A percentile compares a stretch with the other conserved stretches of the same genome.
Evolutionary conservation across 306 rosid species (phyloP).

Genomic region (Alnus glutinosa): DNA sequence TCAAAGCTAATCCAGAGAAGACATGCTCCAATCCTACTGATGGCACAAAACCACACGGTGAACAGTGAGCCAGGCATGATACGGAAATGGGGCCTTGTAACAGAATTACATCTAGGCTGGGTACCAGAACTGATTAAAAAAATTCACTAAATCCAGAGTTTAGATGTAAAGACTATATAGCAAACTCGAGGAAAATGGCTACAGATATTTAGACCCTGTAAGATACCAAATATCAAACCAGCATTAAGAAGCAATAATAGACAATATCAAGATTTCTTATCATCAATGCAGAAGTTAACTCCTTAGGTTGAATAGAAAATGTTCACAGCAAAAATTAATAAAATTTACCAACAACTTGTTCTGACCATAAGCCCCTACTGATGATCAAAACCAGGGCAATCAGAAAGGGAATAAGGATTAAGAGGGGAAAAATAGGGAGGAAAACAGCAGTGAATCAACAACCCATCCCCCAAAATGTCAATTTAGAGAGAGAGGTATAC

Average conservation of each 20-base stretch:
- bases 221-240: neutral
- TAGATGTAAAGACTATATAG: too few species aligned
- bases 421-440: neutral
- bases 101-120: neutral
- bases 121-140: neutral
- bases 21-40: neutral
- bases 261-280: neutral
- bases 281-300: neutral
- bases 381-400: neutral
- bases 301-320: neutral
- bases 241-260: neutral
- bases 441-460: neutral
- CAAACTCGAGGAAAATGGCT: too few species aligned
- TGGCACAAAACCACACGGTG: neutral
- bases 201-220: neutral
- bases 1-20: neutral
- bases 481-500: conserved; percentile 29
- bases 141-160: too few species aligned
- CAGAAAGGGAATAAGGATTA: neutral
- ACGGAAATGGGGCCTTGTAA: neutral
- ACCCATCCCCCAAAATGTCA: neutral
- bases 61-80: neutral
- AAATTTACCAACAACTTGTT: neutral
- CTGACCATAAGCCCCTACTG: neutral
- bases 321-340: neutral